Percentiles rank a stretch among this genome's conserved stretches.
Evolutionary conservation across 306 rosid genomes (phyloP).

Genomic region (Casuarina glauca): DNA sequence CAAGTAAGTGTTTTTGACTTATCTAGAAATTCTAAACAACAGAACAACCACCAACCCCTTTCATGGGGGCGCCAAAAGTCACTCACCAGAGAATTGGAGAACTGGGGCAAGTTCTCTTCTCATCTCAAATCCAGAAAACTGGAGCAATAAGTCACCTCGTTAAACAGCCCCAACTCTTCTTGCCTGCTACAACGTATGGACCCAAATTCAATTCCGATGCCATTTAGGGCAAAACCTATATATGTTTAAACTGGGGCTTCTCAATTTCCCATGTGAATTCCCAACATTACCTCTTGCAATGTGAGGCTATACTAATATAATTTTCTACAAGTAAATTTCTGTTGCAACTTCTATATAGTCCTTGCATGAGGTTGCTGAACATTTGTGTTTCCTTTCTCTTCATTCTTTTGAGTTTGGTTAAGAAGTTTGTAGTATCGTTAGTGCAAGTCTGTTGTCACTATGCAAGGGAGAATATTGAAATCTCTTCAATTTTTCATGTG

Average conservation of each 20-base stretch:
- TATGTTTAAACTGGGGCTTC: neutral
- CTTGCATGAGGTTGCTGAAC: slow-evolving; percentile 1
- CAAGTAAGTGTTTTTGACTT: slow-evolving; percentile 58
- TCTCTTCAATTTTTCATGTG: neutral
- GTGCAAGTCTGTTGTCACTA: neutral
- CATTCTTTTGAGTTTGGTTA: slow-evolving; percentile 5
- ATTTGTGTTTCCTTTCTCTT: slow-evolving; percentile 2
- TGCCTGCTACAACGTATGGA: neutral
- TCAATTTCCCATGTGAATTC: neutral
- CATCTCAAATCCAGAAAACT: neutral
- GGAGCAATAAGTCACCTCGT: neutral
- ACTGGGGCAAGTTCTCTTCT: neutral
- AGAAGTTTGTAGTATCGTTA: slow-evolving; percentile 15
- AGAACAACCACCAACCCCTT: neutral
- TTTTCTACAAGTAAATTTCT: slow-evolving; percentile 9
- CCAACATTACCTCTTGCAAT: neutral
- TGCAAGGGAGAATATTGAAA: neutral
- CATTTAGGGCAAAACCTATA: neutral
- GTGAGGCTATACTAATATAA: neutral
- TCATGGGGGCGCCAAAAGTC: neutral
- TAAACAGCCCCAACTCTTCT: neutral
- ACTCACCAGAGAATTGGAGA: neutral
- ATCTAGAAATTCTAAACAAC: neutral
- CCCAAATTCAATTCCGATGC: neutral
- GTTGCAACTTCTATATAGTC: slow-evolving; percentile 16